Percentiles rank a stretch among this genome's conserved stretches.
phyloP scores from a whole-genome alignment of 495 filamentous ascomycete species.

The Terfezia boudieri region DNA sequence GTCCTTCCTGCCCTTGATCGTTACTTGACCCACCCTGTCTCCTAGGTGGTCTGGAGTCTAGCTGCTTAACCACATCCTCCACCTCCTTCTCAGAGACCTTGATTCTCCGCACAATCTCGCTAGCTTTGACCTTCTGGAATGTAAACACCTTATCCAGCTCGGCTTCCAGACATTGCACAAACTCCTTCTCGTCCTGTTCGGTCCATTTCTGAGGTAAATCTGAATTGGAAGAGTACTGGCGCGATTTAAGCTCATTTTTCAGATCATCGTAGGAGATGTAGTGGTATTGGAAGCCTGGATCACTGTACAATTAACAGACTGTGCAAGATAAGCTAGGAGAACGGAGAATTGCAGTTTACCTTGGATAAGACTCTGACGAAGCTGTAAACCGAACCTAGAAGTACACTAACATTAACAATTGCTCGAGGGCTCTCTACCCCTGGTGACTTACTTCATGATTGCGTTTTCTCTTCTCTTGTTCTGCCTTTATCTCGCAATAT shows the following conservation, averaged over 20 bases:
- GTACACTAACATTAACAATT: no score
- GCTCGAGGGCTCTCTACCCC: no score
- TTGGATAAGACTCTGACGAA: constrained; percentile 76
- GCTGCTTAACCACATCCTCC: constrained; percentile 52
- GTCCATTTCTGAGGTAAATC: constrained; percentile 52
- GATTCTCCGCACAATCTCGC: constrained; percentile 81
- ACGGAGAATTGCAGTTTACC: constrained; percentile 1
- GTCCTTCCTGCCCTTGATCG: constrained; percentile 27
- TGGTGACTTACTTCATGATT: no score
- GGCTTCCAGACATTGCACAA: constrained; percentile 63
- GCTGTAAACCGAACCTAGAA: constrained; percentile 84
- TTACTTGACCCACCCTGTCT: neutral
- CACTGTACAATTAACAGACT: neutral
- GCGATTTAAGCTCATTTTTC: constrained; percentile 55
- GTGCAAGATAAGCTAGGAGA: neutral
- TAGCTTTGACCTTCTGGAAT: constrained; percentile 86
- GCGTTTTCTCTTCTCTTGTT: no score
- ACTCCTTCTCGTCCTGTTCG: constrained; percentile 74
- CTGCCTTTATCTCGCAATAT: no score
- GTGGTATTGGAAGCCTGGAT: constrained; percentile 32
- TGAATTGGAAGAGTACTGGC: constrained; percentile 29
- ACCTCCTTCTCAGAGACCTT: constrained; percentile 71
- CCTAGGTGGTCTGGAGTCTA: constrained; percentile 32
- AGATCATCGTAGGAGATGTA: constrained; percentile 95
- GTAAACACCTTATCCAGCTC: constrained; percentile 93